phyloP scores from a whole-genome alignment of 176 grass and related monocot species.

The Dactylis glomerata region DNA sequence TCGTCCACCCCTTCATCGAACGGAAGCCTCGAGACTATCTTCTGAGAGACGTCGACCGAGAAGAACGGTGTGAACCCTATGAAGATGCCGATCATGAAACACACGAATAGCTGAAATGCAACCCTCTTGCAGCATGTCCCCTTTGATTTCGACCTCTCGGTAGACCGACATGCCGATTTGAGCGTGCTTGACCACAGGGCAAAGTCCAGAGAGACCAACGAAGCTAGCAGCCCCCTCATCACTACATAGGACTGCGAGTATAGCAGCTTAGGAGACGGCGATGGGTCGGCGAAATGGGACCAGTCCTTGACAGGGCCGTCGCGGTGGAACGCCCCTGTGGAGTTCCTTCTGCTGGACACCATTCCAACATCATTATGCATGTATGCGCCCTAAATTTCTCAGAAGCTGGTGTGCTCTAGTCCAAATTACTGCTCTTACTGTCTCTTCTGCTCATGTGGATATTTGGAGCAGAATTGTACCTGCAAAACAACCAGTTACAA shows the following conservation, averaged over 20 bases:
- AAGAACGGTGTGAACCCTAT: slow-evolving; percentile 79
- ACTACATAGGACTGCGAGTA: slow-evolving; percentile 71
- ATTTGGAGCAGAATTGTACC: slow-evolving; percentile 10
- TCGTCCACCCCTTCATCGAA: slow-evolving; percentile 41
- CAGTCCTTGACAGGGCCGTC: slow-evolving; percentile 57
- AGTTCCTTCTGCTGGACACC: slow-evolving; percentile 66
- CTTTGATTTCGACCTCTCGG: slow-evolving; percentile 61
- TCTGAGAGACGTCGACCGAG: slow-evolving; percentile 60
- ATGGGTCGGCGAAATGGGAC: slow-evolving; percentile 57
- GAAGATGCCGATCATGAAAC: slow-evolving; percentile 71
- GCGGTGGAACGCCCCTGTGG: slow-evolving; percentile 38
- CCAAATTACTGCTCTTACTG: neutral
- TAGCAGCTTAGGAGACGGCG: slow-evolving; percentile 64
- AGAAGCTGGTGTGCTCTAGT: neutral
- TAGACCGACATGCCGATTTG: slow-evolving; percentile 46
- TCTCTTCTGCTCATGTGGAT: slow-evolving; percentile 12
- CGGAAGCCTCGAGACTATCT: slow-evolving; percentile 48
- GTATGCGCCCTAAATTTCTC: slow-evolving; percentile 27
- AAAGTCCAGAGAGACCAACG: slow-evolving; percentile 46
- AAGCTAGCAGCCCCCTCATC: slow-evolving; percentile 56
- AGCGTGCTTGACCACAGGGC: slow-evolving; percentile 40
- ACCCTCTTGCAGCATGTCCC: slow-evolving; percentile 59
- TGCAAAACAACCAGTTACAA: slow-evolving; percentile 23
- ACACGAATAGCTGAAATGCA: slow-evolving; percentile 47
- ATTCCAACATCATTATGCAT: slow-evolving; percentile 54